Evolutionary conservation across 805 yeast species (phyloP).

Genomic region (Metschnikowia proteae): DNA sequence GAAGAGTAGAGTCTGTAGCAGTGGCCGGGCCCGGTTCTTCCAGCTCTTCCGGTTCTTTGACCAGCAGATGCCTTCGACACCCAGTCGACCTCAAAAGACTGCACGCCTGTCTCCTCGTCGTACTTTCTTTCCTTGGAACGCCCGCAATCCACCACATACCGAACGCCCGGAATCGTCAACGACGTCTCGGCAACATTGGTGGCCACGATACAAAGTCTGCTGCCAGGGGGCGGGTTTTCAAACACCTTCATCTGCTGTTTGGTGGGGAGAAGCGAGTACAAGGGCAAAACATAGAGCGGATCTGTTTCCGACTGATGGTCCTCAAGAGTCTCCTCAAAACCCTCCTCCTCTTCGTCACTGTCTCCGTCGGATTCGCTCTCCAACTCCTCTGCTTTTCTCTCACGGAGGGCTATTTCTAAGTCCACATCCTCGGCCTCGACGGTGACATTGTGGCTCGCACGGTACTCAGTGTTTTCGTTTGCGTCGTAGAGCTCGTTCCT

Average conservation of each 20-base stretch:
- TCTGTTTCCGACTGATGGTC: constrained; percentile 67
- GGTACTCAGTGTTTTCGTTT: constrained; percentile 34
- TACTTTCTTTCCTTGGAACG: constrained; percentile 84
- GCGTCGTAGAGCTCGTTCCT: constrained; percentile 17
- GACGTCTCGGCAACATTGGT: constrained; percentile 98
- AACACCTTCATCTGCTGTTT: constrained; percentile 92
- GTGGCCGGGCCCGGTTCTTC: constrained; percentile 98
- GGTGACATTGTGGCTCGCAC: constrained; percentile 58
- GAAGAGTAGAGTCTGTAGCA: constrained; percentile 90
- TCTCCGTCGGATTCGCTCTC: constrained; percentile 47
- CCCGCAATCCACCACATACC: constrained; percentile 95
- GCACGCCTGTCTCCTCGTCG: constrained; percentile 83
- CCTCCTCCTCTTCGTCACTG: constrained; percentile 49
- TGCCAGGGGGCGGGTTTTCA: constrained; percentile 76
- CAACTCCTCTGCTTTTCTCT: constrained; percentile 30
- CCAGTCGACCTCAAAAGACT: constrained; percentile 89
- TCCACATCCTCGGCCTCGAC: constrained; percentile 88
- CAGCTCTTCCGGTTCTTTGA: constrained; percentile 96
- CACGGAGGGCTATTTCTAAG: constrained; percentile 48
- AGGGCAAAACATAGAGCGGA: constrained; percentile 86
- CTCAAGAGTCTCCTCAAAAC: constrained; percentile 68
- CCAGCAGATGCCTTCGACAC: constrained; percentile 92
- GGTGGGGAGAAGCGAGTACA: constrained; percentile 91
- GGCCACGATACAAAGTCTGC: constrained; percentile 88
- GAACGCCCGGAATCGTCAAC: constrained; percentile 89